Evolutionary conservation across 1,284 basidiomycete species (phyloP), one percentile per base, ranked within the genome.

Genomic region (Rhodofomes roseus): DNA sequence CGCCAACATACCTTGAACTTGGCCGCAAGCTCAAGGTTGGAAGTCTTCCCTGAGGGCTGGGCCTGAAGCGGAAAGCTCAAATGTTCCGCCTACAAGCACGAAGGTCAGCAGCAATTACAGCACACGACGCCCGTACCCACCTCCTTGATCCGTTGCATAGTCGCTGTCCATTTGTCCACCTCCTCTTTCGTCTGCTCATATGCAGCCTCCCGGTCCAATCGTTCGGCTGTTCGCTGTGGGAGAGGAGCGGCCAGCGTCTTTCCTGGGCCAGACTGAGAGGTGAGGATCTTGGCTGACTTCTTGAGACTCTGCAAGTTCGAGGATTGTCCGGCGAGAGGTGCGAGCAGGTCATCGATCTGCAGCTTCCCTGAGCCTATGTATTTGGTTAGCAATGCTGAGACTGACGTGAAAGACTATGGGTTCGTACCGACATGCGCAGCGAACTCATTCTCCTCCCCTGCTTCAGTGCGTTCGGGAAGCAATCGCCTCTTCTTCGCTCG

Each of bases 141-240:
- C 77, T 95, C 90, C 66, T 87, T 87, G 63, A 96, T 92, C 29
- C 85, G 81, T 73, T 90, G 90, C 88, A 97, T 98, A 2, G 94
- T 92, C 9, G 87, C 87, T 50, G 86, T 86, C 96, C 96, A 99
- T 76, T 96, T 97, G 65, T 93, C 86, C 2, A 96, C 91, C 72
- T 98, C 96, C 65, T 86, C 84, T 70, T 93, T 94, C 2, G 95
- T 97, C 73, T 91, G 84, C 68, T 95, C 92, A 73, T 98, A 98
- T 0, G 96, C 97, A 3, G 95, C 96, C 71, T 95, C 87, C 48
- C 96, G 87, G 68, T 98, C 95, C 1, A 98, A 76, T 50, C 92
- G 87, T 63, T 98, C 95, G 72, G 98, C 93, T 0, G 88, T 85
- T 36, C 94, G 83, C 27, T 88, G 86, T 2, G 95, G 94, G 1